Evolutionary conservation across 768 basidiomycete genomes (phyloP).

Genomic region (Hebeloma cylindrosporum): DNA sequence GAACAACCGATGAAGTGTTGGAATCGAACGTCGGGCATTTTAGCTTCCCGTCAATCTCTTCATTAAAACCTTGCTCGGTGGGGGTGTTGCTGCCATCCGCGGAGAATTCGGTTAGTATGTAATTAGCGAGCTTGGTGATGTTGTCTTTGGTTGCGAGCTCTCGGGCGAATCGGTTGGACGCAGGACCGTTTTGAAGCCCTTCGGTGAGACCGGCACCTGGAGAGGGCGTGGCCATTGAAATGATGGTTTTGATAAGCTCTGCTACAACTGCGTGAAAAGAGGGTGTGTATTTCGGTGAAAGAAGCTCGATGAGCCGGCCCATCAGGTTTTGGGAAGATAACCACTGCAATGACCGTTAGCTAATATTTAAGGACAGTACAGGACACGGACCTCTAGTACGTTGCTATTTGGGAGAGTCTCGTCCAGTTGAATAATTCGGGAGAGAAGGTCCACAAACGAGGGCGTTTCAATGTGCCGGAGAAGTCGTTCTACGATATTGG

Average conservation of each 20-base stretch:
- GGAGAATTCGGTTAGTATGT: constrained; percentile 70
- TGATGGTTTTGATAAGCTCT: constrained; percentile 92
- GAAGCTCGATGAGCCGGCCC: constrained; percentile 72
- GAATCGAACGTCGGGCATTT: constrained; percentile 45
- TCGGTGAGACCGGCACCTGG: constrained; percentile 74
- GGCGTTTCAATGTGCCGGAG: constrained; percentile 86
- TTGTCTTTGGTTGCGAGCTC: constrained; percentile 78
- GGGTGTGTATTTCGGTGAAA: constrained; percentile 73
- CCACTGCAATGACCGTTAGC: constrained; percentile 58
- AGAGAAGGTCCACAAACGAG: constrained; percentile 87
- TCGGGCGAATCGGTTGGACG: constrained; percentile 85
- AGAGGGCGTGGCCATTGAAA: constrained; percentile 89
- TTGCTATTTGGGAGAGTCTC: constrained; percentile 79
- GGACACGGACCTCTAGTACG: constrained; percentile 77
- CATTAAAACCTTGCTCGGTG: constrained; percentile 18
- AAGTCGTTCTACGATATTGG: constrained; percentile 77
- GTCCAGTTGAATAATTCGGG: constrained; percentile 87
- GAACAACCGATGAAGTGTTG: constrained; percentile 75
- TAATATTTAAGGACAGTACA: constrained; percentile 15
- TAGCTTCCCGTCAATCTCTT: constrained; percentile 22
- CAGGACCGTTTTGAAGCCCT: constrained; percentile 65
- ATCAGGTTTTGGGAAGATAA: constrained; percentile 83
- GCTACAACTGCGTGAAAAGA: constrained; percentile 85
- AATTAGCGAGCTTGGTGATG: constrained; percentile 68
- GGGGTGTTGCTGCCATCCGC: constrained; percentile 23